These are phyloP conservation scores for Paecilomyces dactylethromorphus DNA, from an alignment of 2,329 filamentous ascomycete genomes.

Conservation along the genomic window DNA sequence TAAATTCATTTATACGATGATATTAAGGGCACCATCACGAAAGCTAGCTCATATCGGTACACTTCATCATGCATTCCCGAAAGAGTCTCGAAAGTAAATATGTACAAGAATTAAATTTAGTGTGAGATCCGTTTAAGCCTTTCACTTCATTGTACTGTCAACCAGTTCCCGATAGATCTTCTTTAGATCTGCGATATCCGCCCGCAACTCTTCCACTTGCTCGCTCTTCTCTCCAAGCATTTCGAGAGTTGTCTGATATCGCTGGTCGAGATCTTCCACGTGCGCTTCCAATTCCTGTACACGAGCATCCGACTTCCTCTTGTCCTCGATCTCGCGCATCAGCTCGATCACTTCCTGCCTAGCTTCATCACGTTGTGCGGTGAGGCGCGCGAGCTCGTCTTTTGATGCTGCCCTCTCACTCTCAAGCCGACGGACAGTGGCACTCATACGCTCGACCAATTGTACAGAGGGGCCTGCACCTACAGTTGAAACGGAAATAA, in stretches of 20 bases:
- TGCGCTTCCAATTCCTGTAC: conserved; percentile 62
- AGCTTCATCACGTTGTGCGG: conserved; percentile 83
- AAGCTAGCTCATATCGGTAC: conserved; percentile 1
- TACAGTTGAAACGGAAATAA: conserved; percentile 82
- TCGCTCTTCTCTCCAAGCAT: conserved; percentile 97
- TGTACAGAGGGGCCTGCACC: conserved; percentile 90
- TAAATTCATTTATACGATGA: background rate
- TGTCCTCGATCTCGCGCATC: conserved; percentile 78
- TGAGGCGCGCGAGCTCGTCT: conserved; percentile 76
- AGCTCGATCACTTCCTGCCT: conserved; percentile 82
- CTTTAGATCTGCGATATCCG: conserved; percentile 89
- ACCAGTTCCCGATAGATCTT: conserved; percentile 92
- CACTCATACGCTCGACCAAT: conserved; percentile 92
- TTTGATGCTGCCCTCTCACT: conserved; percentile 82
- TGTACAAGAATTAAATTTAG: conserved; percentile 4
- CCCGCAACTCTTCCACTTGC: conserved; percentile 79
- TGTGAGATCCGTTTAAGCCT: background rate
- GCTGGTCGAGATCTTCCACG: conserved; percentile 60
- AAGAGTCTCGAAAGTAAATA: conserved; percentile 5
- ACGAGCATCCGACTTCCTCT: conserved; percentile 53
- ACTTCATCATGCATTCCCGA: background rate
- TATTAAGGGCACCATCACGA: conserved; percentile 1
- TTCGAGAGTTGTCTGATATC: conserved; percentile 88
- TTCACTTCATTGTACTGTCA: conserved; percentile 69
- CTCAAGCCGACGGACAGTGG: conserved; percentile 82